A percentile compares a stretch with the other conserved stretches of the same genome.
phyloP scores from a whole-genome alignment of 176 grass and related monocot genomes.

The Saccharum officinarum region DNA sequence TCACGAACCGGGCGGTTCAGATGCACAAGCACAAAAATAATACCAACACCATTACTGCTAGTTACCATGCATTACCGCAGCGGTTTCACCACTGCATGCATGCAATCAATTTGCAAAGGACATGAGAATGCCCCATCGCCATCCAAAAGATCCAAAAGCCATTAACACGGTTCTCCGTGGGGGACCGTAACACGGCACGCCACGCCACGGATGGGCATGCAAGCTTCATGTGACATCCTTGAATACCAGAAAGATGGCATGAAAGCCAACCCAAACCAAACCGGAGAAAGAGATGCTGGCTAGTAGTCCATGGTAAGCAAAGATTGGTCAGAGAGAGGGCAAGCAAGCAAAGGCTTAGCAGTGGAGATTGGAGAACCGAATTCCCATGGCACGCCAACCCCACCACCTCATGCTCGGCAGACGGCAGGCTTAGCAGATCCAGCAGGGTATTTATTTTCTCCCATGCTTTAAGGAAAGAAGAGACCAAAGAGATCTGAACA shows the following conservation, averaged over 20 bases:
- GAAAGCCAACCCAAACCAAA: constrained; percentile 37
- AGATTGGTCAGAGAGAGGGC: constrained; percentile 9
- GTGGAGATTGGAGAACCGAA: constrained; percentile 25
- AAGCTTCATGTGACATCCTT: constrained; percentile 53
- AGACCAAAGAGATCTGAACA: constrained; percentile 60
- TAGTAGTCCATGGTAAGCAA: constrained; percentile 7
- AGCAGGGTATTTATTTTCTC: constrained; percentile 43
- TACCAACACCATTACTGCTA: not conserved
- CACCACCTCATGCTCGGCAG: constrained; percentile 31
- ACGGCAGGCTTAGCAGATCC: not conserved
- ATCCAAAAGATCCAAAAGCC: constrained; percentile 40
- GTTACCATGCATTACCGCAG: not conserved
- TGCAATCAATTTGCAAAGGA: constrained; percentile 18
- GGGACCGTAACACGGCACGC: constrained; percentile 25
- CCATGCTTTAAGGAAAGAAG: constrained; percentile 67
- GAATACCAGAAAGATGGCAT: constrained; percentile 35
- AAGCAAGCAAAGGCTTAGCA: not conserved
- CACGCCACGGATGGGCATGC: not conserved
- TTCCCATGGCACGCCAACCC: constrained; percentile 50
- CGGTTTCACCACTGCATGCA: constrained; percentile 3
- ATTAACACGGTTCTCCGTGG: constrained; percentile 12
- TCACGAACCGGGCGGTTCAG: not conserved
- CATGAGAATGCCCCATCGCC: constrained; percentile 17
- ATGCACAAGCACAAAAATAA: not conserved
- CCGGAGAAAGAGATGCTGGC: constrained; percentile 1